Evolutionary conservation across 768 basidiomycete species (phyloP), one percentile per base, ranked within the genome.

Genomic region (Mycena crocata): DNA sequence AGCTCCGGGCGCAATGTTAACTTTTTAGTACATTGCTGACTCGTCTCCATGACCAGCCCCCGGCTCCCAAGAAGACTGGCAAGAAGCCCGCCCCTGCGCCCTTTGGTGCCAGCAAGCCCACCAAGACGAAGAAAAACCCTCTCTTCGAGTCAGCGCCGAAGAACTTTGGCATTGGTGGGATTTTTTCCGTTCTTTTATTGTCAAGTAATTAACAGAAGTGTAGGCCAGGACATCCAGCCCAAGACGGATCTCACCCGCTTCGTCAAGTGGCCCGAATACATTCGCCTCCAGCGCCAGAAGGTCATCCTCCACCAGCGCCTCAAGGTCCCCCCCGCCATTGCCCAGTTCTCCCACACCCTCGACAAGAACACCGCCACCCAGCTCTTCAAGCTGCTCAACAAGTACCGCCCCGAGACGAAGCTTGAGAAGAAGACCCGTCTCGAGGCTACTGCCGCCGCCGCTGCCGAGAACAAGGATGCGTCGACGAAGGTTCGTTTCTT

Each of bases 291-390:
- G 78, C 91, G 97, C 78, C 96, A 98, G 83, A 98, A 98, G 85
- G 94, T 98, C 76, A 97, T 98, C 82, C 91, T 98, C 67, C 85
- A 93, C 88, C 95, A 98, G 84, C 94, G 97, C 75, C 86, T 99
- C 73, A 98, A 99, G 88, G 96, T 98, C 28, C 97, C 97, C 72
- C 97, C 97, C 96, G 94, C 97, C 72, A 96, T 99, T 74, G 93
- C 96, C 52, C 97, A 99, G 80, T 98, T 98, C 87, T 89, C 91
- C 23, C 89, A 93, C 85, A 95, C 96, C 46, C 86, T 99, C 77
- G 97, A 99, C 89, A 98, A 98, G 89, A 98, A 98, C 88, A 98
- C 96, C 52, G 96, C 97, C 26, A 96, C 94, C 35, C 96, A 98
- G 81, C 82, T 99, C 68, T 98, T 98, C 91, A 96, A 97, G 83